phyloP scores from a whole-genome alignment of 2,329 filamentous ascomycete species.

The Hypoxylon sp. region DNA sequence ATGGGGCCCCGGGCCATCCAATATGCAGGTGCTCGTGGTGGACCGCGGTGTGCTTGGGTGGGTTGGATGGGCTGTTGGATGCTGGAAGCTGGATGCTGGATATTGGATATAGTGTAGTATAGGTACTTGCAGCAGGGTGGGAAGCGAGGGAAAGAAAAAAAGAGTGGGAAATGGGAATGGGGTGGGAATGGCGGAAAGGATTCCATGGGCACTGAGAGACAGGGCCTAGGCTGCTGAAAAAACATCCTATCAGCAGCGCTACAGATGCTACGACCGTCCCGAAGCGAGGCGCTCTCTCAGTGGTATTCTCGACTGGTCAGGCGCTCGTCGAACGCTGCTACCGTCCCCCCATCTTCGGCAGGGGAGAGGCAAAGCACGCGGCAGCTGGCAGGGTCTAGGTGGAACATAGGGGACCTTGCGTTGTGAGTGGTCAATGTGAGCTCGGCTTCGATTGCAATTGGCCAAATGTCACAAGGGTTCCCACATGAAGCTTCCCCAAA shows the following conservation, averaged over 20 bases:
- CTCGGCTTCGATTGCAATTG: constrained; percentile 24
- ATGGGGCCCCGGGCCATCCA: constrained; percentile 38
- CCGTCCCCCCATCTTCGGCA: constrained; percentile 18
- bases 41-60: constrained; percentile 27
- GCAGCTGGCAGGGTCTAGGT: constrained; percentile 33
- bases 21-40: constrained; percentile 41
- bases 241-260: constrained; percentile 29
- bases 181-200: constrained; percentile 7
- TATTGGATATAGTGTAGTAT: no score
- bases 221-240: constrained; percentile 35
- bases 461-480: constrained; percentile 6
- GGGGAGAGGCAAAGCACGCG: constrained; percentile 34
- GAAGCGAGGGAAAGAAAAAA: constrained; percentile 4
- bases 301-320: constrained; percentile 38
- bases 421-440: constrained; percentile 33
- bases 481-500: constrained; percentile 37
- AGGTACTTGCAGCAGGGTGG: no score
- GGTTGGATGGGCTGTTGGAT: constrained; percentile 8
- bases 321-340: constrained; percentile 29
- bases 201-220: constrained; percentile 7
- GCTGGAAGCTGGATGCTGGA: not conserved
- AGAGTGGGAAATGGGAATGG: constrained; percentile 12
- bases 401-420: constrained; percentile 27
- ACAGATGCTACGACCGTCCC: constrained; percentile 8
- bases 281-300: constrained; percentile 31